Evolutionary conservation across 2,329 filamentous ascomycete genomes (phyloP), one percentile per base, ranked within the genome.

Genomic region (Dothiorella sarmentorum): DNA sequence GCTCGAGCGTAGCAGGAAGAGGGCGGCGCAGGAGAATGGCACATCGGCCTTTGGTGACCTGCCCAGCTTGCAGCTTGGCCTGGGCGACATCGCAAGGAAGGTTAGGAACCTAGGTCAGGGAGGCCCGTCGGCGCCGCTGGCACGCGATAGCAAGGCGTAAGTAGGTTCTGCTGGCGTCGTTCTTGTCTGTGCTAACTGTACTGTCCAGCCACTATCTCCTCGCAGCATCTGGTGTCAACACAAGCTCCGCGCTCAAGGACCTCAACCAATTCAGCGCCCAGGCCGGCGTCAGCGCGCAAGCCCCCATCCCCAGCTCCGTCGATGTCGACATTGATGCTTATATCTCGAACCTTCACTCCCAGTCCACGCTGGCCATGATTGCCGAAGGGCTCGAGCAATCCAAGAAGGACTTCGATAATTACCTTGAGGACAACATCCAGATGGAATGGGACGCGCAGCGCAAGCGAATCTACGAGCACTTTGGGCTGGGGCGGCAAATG

Each of bases 361-460:
- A 95, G 75, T 95, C 91, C 17, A 94, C 92, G 3, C 80, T 96
- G 59, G 91, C 89, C 68, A 92, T 96, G 84, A 92, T 97, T 66
- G 84, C 89, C 31, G 91, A 97, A 71, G 90, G 91, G n/a, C 80
- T 97, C 61, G 88, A 93, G 68, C 86, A 92, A 68, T 94, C 92
- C 3, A 87, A 93, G 61, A 85, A 86, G 58, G 94, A 97, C 69
- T 97, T 99, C 71, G 92, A 99, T 71, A 83, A 85, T 61, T 97
- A 96, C 71, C 80, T 99, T 58, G 92, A 97, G 71, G 92, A 97
- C 67, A 95, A 96, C 69, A 86, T 97, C 51, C 90, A 91, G 27
- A 87, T 96, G 78, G 91, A 97, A 72, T 97, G 94, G 92, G 92
- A 97, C 66, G 87, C 89, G 15, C 93, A 97, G 76, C 87, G 93